Conservation (phyloP, 139 green algal species). For the Tetraselmis chui region DNA sequence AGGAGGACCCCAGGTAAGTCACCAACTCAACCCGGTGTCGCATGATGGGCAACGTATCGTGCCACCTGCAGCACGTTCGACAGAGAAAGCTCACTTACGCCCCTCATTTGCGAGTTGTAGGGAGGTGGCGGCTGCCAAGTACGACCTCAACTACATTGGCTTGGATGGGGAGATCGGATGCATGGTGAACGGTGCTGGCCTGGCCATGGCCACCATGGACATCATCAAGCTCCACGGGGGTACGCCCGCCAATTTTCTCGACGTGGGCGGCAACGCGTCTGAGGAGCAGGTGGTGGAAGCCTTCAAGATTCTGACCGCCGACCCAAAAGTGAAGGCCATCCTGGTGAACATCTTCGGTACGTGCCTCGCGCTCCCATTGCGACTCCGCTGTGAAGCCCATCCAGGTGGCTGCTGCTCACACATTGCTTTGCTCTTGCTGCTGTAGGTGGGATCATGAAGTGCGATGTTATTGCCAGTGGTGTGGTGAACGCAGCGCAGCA, state of each 20-base stretch:
- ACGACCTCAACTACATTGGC: background rate
- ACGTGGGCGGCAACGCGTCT: background rate
- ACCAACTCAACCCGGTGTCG: too few species aligned
- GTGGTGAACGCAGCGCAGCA: conserved; percentile 94
- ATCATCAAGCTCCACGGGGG: background rate
- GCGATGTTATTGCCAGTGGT: conserved; percentile 94
- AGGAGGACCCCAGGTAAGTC: background rate
- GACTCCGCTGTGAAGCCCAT: background rate
- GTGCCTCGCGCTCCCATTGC: background rate
- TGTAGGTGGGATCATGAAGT: conserved; percentile 94
- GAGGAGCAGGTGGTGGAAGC: background rate
- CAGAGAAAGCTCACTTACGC: too few species aligned
- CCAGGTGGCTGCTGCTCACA: background rate
- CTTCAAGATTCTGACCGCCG: background rate
- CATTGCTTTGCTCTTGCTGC: background rate
- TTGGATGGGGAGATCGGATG: background rate
- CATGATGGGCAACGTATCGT: too few species aligned
- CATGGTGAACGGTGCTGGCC: background rate
- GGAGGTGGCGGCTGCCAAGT: conserved; percentile 47
- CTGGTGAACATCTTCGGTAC: conserved; percentile 5
- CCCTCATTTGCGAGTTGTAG: too few species aligned
- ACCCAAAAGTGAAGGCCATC: background rate
- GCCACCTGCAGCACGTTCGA: too few species aligned
- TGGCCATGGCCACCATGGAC: background rate
- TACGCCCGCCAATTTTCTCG: background rate